Conservation (phyloP, 176 grass and related monocot species). For the Hyparrhenia diplandra region DNA sequence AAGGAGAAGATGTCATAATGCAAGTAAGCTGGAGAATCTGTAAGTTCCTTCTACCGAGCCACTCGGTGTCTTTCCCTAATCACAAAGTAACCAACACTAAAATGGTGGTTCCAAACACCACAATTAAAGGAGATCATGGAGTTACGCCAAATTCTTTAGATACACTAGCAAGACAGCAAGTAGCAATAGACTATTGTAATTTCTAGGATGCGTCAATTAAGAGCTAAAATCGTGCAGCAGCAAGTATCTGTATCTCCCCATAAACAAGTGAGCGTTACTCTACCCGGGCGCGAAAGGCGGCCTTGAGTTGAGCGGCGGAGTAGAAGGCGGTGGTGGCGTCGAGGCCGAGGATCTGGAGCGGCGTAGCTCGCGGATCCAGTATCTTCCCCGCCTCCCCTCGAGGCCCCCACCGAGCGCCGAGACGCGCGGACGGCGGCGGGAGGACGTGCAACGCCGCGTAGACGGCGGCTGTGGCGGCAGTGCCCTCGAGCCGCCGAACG, state of each 20-base stretch:
- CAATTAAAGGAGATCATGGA: neutral
- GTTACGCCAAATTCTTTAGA: neutral
- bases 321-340: conserved; percentile 27
- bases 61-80: neutral
- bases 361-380: conserved; percentile 53
- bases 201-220: neutral
- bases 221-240: neutral
- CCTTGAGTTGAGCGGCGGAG: conserved; percentile 49
- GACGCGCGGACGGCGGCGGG: neutral
- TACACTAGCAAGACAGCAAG: neutral
- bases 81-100: neutral
- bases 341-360: conserved; percentile 48
- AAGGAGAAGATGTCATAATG: neutral
- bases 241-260: neutral
- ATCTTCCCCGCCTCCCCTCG: conserved; percentile 29
- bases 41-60: neutral
- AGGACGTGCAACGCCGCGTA: neutral
- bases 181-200: neutral
- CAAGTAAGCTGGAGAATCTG: neutral
- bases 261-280: neutral
- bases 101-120: neutral
- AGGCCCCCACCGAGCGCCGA: neutral
- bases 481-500: neutral
- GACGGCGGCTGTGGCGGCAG: neutral
- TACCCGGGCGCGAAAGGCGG: conserved; percentile 58